phyloP scores from a whole-genome alignment of 768 basidiomycete genomes.

The Piloderma croceum region DNA sequence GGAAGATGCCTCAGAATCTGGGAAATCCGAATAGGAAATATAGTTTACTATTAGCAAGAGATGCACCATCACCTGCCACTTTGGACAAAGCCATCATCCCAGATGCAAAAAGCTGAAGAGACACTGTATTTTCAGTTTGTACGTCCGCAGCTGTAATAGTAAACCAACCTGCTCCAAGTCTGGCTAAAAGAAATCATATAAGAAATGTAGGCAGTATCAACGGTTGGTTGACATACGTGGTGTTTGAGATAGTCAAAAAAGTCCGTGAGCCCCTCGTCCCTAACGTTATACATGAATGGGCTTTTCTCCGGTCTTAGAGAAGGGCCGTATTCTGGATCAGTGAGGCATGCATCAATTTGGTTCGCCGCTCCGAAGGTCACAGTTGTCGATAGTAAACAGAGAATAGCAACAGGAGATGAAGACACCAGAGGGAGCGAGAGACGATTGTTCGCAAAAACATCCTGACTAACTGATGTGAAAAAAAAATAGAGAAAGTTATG shows the following conservation, averaged over 20 bases:
- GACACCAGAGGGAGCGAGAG: slow-evolving; percentile 24
- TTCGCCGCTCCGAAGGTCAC: background rate
- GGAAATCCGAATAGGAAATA: background rate
- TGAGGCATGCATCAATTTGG: background rate
- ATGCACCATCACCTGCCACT: background rate
- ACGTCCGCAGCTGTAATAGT: background rate
- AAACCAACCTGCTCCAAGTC: background rate
- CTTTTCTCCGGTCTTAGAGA: background rate
- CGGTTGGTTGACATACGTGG: too few species aligned
- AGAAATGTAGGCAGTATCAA: too few species aligned
- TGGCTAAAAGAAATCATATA: too few species aligned
- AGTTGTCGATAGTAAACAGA: too few species aligned
- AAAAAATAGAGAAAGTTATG: background rate
- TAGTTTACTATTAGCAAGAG: background rate
- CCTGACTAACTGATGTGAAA: slow-evolving; percentile 15
- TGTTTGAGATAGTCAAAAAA: background rate
- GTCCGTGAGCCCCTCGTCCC: background rate
- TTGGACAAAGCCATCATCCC: slow-evolving; percentile 6
- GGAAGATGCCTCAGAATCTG: too few species aligned
- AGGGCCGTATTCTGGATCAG: background rate
- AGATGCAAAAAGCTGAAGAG: background rate
- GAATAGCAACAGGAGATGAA: background rate
- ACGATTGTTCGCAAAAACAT: slow-evolving; percentile 31
- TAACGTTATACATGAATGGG: too few species aligned
- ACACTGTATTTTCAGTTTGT: background rate